phyloP scores from a whole-genome alignment of 352 stramenopile species.

The Lagenidium sp. region DNA sequence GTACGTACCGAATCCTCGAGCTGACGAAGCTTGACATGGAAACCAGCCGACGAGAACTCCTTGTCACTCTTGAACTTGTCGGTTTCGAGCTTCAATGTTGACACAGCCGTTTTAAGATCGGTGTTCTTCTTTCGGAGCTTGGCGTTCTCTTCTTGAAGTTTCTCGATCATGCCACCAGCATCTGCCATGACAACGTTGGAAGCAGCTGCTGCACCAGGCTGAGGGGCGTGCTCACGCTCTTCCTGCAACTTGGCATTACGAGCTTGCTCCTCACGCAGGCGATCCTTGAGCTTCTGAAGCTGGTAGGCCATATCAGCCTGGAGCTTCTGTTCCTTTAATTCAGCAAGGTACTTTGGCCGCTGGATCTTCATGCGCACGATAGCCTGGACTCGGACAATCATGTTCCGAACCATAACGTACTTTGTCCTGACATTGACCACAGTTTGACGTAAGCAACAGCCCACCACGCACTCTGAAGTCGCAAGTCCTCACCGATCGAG shows the following conservation, averaged over 20 bases:
- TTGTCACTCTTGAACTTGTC: constrained; percentile 74
- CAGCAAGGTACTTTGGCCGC: constrained; percentile 72
- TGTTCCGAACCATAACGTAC: constrained; percentile 54
- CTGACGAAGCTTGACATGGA: constrained; percentile 70
- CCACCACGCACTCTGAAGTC: too few species aligned
- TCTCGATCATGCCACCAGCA: constrained; percentile 77
- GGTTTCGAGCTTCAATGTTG: constrained; percentile 55
- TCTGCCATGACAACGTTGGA: constrained; percentile 70
- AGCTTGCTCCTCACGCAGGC: constrained; percentile 71
- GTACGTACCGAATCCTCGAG: constrained; percentile 51
- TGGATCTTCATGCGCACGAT: constrained; percentile 81
- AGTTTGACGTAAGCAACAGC: too few species aligned
- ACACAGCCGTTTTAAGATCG: constrained; percentile 53
- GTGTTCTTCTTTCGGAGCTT: constrained; percentile 75
- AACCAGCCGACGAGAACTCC: constrained; percentile 59
- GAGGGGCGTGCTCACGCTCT: constrained; percentile 22
- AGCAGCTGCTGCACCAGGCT: constrained; percentile 13
- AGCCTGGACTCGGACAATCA: constrained; percentile 71
- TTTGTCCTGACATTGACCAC: constrained; percentile 25
- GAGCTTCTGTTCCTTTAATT: constrained; percentile 66
- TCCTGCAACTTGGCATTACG: constrained; percentile 59
- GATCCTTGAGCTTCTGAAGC: constrained; percentile 63
- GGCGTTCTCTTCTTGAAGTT: constrained; percentile 68
- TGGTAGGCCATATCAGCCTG: constrained; percentile 83
- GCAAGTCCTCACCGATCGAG: constrained; percentile 38